Percentiles rank a stretch among this genome's conserved stretches.
Conservation (phyloP, 1,139 yeast species). For the Geotrichum macrosporum region DNA sequence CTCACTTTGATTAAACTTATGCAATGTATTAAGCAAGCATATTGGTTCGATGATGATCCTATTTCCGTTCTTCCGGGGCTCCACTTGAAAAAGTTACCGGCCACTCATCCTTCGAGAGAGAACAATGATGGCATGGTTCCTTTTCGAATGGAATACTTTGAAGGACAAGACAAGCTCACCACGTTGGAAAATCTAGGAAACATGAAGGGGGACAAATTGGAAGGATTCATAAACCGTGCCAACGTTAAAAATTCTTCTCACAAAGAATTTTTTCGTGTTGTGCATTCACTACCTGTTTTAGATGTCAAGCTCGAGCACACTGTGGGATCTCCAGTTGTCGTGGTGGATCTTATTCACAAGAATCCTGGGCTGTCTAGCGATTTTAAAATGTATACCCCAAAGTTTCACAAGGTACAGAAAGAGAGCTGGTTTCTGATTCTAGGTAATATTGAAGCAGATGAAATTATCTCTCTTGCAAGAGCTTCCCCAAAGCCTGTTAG, state of each 20-base stretch:
- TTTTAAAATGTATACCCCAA: conserved; percentile 68
- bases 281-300: conserved; percentile 48
- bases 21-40: conserved; percentile 86
- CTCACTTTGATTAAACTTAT: conserved; percentile 59
- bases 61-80: conserved; percentile 70
- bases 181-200: conserved; percentile 23
- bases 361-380: conserved; percentile 51
- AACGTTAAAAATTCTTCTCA: conserved; percentile 38
- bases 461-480: conserved; percentile 29
- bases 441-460: conserved; percentile 40
- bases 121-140: conserved; percentile 30
- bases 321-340: conserved; percentile 35
- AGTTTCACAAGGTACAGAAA: conserved; percentile 84
- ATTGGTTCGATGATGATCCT: conserved; percentile 79
- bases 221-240: conserved; percentile 38
- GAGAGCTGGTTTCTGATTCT: conserved; percentile 88
- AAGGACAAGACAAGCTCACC: conserved; percentile 11
- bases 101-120: conserved; percentile 29
- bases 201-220: conserved; percentile 21
- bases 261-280: conserved; percentile 41
- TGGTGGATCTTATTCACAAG: conserved; percentile 50
- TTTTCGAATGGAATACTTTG: conserved; percentile 18
- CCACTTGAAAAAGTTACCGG: conserved; percentile 30
- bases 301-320: conserved; percentile 34
- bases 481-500: conserved; percentile 22